A percentile compares a stretch with the other conserved stretches of the same genome.
These are phyloP conservation scores for Lichtheimia ornata DNA, from an alignment of 371 early-diverging fungal species.

Conservation along the genomic window DNA sequence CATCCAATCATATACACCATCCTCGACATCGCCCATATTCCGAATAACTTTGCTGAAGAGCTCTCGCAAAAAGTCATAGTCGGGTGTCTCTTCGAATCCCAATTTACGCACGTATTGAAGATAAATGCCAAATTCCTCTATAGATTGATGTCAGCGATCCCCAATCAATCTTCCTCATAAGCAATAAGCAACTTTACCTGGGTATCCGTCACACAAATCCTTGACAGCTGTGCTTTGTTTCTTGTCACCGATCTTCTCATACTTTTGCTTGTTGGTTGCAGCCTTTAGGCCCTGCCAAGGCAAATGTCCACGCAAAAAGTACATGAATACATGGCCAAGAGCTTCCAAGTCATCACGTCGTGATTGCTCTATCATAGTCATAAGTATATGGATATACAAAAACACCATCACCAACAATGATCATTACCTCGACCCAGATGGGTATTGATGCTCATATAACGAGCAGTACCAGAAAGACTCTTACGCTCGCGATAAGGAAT, in stretches of 20 bases:
- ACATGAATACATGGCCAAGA: constrained; percentile 98
- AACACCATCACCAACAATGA: not conserved
- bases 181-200: constrained; percentile 44
- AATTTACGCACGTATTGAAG: constrained; percentile 92
- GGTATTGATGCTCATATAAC: constrained; percentile 96
- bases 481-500: constrained; percentile 90
- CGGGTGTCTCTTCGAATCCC: constrained; percentile 96
- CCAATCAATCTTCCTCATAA: constrained; percentile 2
- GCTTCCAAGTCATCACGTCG: constrained; percentile 99
- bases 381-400: not conserved
- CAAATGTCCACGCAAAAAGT: constrained; percentile 96
- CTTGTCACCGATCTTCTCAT: constrained; percentile 97
- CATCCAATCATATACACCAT: constrained; percentile 98
- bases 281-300: constrained; percentile 99
- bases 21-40: constrained; percentile 78
- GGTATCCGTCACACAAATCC: constrained; percentile 93
- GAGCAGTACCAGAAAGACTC: constrained; percentile 91
- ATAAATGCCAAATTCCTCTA: constrained; percentile 90
- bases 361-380: constrained; percentile 77
- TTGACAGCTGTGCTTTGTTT: constrained; percentile 92
- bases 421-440: constrained; percentile 77
- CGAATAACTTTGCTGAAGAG: constrained; percentile 86
- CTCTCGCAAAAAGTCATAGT: constrained; percentile 89
- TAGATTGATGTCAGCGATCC: not conserved
- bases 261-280: constrained; percentile 98